Base-by-base conservation (phyloP, 768 basidiomycete species). In the Tricholoma matsutake region DNA sequence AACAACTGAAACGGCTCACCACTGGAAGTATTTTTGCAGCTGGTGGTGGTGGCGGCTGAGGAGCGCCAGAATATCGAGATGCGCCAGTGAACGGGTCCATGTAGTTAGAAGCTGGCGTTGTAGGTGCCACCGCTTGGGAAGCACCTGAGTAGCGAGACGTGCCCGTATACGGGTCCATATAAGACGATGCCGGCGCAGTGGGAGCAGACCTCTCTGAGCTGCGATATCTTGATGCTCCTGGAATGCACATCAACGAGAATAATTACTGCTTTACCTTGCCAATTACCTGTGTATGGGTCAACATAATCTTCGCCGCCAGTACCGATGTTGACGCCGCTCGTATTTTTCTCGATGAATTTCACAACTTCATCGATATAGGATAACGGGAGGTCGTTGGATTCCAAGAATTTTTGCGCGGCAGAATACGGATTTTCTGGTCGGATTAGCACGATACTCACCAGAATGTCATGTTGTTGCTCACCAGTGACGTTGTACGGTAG, bases 341-440 rank as follows among this genome's bases (percentile, higher is more conserved):
- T 91, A 64, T 95, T 97, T 74, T 91, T 91, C 74, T 97, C 91
- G 57, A 99, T 98, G 74, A 98, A 98, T 58, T 81, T 79, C 29
- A 92, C 96, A 13, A 99, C 90, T 73, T 98, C 83, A 66, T 98
- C 96, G 25, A 94, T 76, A 69, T 98, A 95, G 4, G 79, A 80
- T 63, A 86, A 67, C 0, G 97, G 90, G 6, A 99, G 81, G 37
- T 98, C 90, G 70, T 99, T 91, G 54, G 78, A 78, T 60, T 87
- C 79, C 49, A 98, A 75, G 81, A 98, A 99, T 25, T 85, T 84
- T 71, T 96, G 92, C 0, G 97, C 97, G 6, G 94, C 96, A 10
- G 78, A 71, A 73, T 87, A 98, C 0, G 96, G 90, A 72, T 98
- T 98, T 65, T 98, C 96, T 97, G 68, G 8, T 51, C 39, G 49